Conservation (phyloP, 148 eudicot genomes). For the Mesembryanthemum crystallinum region DNA sequence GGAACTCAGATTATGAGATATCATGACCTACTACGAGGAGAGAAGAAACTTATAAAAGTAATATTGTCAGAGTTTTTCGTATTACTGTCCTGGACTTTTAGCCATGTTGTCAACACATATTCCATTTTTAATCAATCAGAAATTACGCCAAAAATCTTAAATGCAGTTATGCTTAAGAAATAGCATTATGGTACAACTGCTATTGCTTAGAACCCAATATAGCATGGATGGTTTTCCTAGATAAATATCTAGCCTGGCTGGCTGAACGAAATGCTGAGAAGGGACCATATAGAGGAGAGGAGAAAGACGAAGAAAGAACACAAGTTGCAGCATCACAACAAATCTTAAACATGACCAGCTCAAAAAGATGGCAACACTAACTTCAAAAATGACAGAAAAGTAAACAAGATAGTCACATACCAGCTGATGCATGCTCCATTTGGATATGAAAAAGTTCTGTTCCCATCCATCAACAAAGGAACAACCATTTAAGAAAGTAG, state of each 20-base stretch:
- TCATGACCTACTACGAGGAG: too few relatives aligned
- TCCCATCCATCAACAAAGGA: conserved; percentile 99
- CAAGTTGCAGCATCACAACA: neutral
- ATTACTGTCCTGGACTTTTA: too few relatives aligned
- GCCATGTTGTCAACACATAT: too few relatives aligned
- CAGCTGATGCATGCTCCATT: conserved; percentile 99
- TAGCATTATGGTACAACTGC: neutral
- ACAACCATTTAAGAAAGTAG: conserved; percentile 82
- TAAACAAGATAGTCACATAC: conserved; percentile 35
- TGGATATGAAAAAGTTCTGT: conserved; percentile 86
- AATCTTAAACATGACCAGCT: neutral
- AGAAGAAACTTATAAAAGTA: too few relatives aligned
- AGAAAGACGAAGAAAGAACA: neutral
- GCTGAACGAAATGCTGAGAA: neutral
- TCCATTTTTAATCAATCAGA: too few relatives aligned
- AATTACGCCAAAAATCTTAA: too few relatives aligned
- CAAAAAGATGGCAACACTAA: neutral
- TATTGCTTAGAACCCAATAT: neutral
- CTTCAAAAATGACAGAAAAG: neutral
- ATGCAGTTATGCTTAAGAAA: neutral
- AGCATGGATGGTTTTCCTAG: neutral
- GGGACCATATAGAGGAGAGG: neutral
- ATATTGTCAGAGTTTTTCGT: too few relatives aligned
- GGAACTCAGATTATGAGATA: too few relatives aligned
- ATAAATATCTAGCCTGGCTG: too few relatives aligned